Evolutionary conservation across 768 basidiomycete genomes (phyloP), one percentile per base, ranked within the genome.

Genomic region (Amanita jacksonii): DNA sequence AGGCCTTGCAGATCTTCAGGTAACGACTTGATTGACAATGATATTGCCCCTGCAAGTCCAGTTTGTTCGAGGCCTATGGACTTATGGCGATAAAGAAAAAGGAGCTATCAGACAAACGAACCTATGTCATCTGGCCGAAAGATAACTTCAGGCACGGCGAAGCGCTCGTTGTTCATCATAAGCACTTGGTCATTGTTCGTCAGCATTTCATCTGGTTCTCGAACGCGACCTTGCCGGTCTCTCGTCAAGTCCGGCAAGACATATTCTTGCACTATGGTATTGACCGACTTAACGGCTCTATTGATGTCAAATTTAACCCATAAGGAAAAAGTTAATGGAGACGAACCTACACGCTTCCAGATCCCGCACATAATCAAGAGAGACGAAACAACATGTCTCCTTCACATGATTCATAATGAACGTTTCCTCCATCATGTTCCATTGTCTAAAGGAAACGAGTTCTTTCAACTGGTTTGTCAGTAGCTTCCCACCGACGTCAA

Each of bases 351-450:
- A 87, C 6, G 62, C 62, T 61, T 91, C 84, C 45, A 90, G 64
- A 62, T 96, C 91, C 37, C 60, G 57, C 47, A 69, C 70, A 66
- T 85, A 92, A 55, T 80, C 65, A 15, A 67, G 66, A 9, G 88
- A 80, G 44, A 94, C 83, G 61, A 82, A 96, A 63, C 90, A 92
- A 58, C 89, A 92, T 12, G 76, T 62, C 61, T 97, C 91, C 61
- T 94, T 92, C 54, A 90, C 84, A 54, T 85, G 76, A 64, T 94
- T 92, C 70, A 96, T 82, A 57, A 97, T 85, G 60, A 84, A 78
- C 2, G 90, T 93, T 60, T 97, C 85, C 55, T 96, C 91, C 81
- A 93, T 92, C 87, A 97, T 90, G 61, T 97, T 89, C 87, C 89
- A 97, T 57, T 97, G 93, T 34, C 94, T 81, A 60, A 86, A 97